Base-by-base conservation (phyloP, 2,329 filamentous ascomycete genomes). In the Fusarium sterilihyphosum region DNA sequence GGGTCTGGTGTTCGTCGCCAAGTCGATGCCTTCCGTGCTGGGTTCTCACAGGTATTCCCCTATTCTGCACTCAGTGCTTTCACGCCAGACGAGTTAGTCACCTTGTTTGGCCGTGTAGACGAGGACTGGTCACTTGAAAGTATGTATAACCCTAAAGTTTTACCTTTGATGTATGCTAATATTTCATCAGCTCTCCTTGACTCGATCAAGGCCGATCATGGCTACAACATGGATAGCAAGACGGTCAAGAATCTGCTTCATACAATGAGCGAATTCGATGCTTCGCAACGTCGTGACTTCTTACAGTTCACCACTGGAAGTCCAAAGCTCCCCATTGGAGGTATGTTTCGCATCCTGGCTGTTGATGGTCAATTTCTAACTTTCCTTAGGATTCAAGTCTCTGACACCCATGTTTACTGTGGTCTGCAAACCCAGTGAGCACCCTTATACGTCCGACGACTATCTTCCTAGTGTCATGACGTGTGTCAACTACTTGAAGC, bases 391-490 rank as follows among this genome's bases (percentile, higher is more conserved):
- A 69, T 99, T 99, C 89, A 98, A 97, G 86, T 94, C 92, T 82
- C 90, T 99, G 71, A 98, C 95, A 5, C 96, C 96, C 26, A 98
- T 98, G 92, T 98, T 99, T 82, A 99, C 96, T 7, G 96, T 99
- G 72, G 96, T 99, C 49, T 98, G 96, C 88, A 98, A 98, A 83
- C 96, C 96, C n/a, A 97, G 94, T 82, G 96, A 99, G 81, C 91
- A 94, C 22, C 96, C 96, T 4, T 96, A 95, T 82, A 93, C 92
- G 8, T 96, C 96, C 9, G 96, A 99, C 80, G 96, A 99, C 85
- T 99, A 98, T 80, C 89, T 99, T n/a, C 96, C 97, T 18, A 98
- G 95, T 81, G 97, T 99, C 82, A 99, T 99, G 97, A 99, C 97
- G 17, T 99, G 97, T 82, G 96, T 98, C 84, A 99, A 99, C 83